phyloP scores from a whole-genome alignment of 208 protist species.

The Acanthamoeba lenticulata region DNA sequence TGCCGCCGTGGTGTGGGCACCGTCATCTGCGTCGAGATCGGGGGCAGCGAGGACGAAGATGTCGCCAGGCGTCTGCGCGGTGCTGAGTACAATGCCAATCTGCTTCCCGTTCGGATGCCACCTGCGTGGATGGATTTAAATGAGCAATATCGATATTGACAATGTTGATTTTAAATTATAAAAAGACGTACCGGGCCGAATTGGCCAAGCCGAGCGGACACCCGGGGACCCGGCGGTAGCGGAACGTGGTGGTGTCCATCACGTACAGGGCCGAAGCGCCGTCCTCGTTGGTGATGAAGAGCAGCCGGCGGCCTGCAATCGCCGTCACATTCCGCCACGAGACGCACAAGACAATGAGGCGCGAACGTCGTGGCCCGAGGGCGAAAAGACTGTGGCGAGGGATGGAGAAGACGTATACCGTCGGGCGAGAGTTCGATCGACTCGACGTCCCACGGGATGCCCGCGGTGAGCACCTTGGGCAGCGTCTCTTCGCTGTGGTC shows the following conservation, averaged over 20 bases:
- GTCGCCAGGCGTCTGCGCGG: conserved; percentile 28
- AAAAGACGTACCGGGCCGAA: not conserved
- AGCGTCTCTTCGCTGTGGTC: not conserved
- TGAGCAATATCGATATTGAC: not conserved
- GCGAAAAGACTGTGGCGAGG: not conserved
- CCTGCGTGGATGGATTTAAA: not conserved
- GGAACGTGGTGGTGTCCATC: conserved; percentile 17
- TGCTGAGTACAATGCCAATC: conserved; percentile 5
- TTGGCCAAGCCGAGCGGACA: not conserved
- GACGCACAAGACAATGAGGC: not conserved
- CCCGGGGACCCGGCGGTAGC: not conserved
- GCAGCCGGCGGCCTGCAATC: not conserved
- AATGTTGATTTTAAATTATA: not conserved
- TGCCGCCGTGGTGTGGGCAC: too few relatives aligned
- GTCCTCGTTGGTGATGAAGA: conserved; percentile 46
- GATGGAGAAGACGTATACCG: not conserved
- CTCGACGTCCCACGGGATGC: conserved; percentile 31
- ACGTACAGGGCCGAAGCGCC: conserved; percentile 1
- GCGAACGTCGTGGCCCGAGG: not conserved
- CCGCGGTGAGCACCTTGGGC: conserved; percentile 17
- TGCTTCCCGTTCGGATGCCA: conserved; percentile 26
- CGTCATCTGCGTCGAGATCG: not conserved
- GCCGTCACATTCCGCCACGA: too few relatives aligned
- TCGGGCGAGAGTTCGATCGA: not conserved
- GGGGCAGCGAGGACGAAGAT: not conserved